phyloP scores from a whole-genome alignment of 495 filamentous ascomycete genomes.

The Bathelium albidoporum region DNA sequence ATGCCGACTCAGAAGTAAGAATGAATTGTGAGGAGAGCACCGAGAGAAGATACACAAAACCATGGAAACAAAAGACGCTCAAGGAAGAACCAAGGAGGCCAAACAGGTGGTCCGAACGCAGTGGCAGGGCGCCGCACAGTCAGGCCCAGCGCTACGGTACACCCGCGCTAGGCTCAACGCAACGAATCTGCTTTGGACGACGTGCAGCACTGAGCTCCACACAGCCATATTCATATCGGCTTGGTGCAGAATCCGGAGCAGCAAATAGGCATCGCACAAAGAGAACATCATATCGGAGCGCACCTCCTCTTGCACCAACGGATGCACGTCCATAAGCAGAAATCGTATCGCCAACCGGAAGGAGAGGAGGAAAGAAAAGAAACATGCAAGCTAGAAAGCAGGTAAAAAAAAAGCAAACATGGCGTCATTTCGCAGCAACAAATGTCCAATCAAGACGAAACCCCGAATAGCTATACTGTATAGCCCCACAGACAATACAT shows the following conservation, averaged over 20 bases:
- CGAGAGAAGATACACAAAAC: background rate
- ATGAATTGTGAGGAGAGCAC: background rate
- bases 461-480: too few relatives aligned
- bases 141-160: background rate
- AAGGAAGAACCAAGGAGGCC: background rate
- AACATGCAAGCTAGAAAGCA: background rate
- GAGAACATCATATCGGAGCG: background rate
- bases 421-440: background rate
- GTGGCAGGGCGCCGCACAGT: too few relatives aligned
- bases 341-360: constrained; percentile 3
- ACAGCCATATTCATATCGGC: background rate
- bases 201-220: background rate
- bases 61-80: background rate
- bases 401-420: background rate
- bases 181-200: background rate
- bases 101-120: too few relatives aligned
- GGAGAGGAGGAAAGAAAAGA: background rate
- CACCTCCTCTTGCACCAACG: background rate
- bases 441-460: too few relatives aligned
- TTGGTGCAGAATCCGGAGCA: background rate
- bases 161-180: background rate
- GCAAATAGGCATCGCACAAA: background rate
- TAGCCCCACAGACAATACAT: background rate
- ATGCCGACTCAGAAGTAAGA: background rate
- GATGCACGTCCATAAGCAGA: background rate